phyloP scores from a whole-genome alignment of 75 land plant genomes.

The Gnetum montanum region DNA sequence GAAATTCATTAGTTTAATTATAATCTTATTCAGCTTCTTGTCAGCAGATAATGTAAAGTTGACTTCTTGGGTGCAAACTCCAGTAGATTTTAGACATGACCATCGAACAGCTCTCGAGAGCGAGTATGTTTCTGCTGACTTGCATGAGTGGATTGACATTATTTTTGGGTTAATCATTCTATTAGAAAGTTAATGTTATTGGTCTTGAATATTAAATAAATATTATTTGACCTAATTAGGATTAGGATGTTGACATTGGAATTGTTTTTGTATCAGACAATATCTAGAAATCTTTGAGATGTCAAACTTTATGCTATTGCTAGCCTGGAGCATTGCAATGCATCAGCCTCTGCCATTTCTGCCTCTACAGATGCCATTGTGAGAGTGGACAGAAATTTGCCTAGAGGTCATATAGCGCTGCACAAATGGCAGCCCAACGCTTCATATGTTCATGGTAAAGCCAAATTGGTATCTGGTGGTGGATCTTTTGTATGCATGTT shows the following conservation, averaged over 20 bases:
- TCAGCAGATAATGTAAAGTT: slow-evolving; percentile 74
- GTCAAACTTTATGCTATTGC: slow-evolving; percentile 63
- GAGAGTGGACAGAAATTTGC: slow-evolving; percentile 59
- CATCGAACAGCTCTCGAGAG: slow-evolving; percentile 97
- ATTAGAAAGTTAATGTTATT: neutral
- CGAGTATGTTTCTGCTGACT: slow-evolving; percentile 87
- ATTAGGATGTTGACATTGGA: too few species aligned
- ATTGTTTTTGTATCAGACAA: slow-evolving; percentile 58
- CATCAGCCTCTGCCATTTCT: slow-evolving; percentile 84
- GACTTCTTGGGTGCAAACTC: slow-evolving; percentile 88
- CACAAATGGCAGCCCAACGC: slow-evolving; percentile 99
- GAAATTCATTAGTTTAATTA: too few species aligned
- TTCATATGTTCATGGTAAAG: slow-evolving; percentile 91
- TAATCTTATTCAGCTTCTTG: neutral
- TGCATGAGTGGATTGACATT: slow-evolving; percentile 97
- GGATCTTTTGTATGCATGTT: slow-evolving; percentile 89
- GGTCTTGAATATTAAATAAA: too few species aligned
- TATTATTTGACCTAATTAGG: too few species aligned
- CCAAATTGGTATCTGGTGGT: slow-evolving; percentile 34
- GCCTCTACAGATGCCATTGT: slow-evolving; percentile 76
- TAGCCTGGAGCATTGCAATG: slow-evolving; percentile 71
- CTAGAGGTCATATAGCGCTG: slow-evolving; percentile 68
- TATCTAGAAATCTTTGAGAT: slow-evolving; percentile 78
- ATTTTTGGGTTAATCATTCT: slow-evolving; percentile 99
- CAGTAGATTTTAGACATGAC: slow-evolving; percentile 88